Base-by-base conservation (phyloP, 768 basidiomycete genomes). In the Auriscalpium orientale region DNA sequence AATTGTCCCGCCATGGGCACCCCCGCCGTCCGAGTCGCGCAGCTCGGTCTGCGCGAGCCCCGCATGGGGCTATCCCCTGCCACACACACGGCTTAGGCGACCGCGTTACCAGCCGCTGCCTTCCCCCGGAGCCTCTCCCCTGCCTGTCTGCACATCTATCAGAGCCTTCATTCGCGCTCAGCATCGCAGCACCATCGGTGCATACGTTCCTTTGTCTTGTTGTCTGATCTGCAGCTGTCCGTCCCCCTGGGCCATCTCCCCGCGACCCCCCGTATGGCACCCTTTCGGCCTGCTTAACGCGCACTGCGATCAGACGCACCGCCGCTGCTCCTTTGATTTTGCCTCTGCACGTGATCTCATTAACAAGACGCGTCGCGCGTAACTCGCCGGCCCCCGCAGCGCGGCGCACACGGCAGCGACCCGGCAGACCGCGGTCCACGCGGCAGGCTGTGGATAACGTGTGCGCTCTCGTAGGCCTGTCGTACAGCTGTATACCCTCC, bases 51-150 rank as follows among this genome's bases (percentile, higher is more conserved):
- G 22, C 46, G 46, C 46, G 15, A 47, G 46, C 46, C 15, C 58
- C 53, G 58, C 56, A 60, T 60, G 58, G 58, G 58, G 58, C 52
- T 59, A 53, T 53, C 33, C 45, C 59, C 51, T 49, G 58, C 44
- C 53, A 46, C 36, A 59, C 56, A 56, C 60, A 56, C 53, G 59
- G 44, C 56, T 58, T 55, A 61, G 57, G 59, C 52, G 55, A 48
- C 58, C 58, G 60, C 58, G 58, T 62, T 62, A 56, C 55, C 58
- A 51, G 52, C n/a, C n/a, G n/a, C 54, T 54, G 52, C 59, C 55
- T 53, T 54, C 49, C 22, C 22, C 37, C 35, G 49, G 49, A 49
- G 50, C 53, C 53, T 60, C 53, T 60, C 54, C 54, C 46, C 44
- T 48, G 22, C 53, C 49, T n/a, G n/a, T n/a, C n/a, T n/a, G n/a